A percentile compares a stretch with the other conserved stretches of the same genome.
phyloP scores from a whole-genome alignment of 2,329 filamentous ascomycete genomes.

The Ramularia collo-cygni region DNA sequence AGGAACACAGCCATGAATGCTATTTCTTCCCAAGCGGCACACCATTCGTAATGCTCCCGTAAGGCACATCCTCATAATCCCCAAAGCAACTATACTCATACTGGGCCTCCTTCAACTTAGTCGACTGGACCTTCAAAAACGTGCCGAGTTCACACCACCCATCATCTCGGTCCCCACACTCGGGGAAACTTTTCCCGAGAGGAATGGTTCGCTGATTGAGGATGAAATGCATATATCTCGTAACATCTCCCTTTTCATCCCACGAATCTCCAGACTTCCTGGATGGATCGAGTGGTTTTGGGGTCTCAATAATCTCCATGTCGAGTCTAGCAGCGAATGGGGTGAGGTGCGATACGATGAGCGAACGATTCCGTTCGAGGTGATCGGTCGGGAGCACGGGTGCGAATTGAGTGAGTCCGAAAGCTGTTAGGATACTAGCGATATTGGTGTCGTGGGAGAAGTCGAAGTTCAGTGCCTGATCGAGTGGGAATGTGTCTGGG shows the following conservation, averaged over 20 bases:
- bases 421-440: slow-evolving; percentile 58
- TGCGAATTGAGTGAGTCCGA: slow-evolving; percentile 64
- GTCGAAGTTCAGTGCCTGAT: slow-evolving; percentile 69
- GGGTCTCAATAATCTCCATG: slow-evolving; percentile 65
- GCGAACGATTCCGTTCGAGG: slow-evolving; percentile 50
- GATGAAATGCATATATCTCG: slow-evolving; percentile 66
- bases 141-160: slow-evolving; percentile 70
- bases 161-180: slow-evolving; percentile 60
- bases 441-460: slow-evolving; percentile 64
- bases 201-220: slow-evolving; percentile 63
- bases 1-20: too few species aligned
- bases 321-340: slow-evolving; percentile 68
- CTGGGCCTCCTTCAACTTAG: slow-evolving; percentile 36
- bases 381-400: slow-evolving; percentile 50
- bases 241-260: slow-evolving; percentile 40
- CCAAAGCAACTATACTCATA: slow-evolving; percentile 63
- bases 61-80: slow-evolving; percentile 44
- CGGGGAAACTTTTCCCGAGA: slow-evolving; percentile 57
- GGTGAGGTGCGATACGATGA: slow-evolving; percentile 60
- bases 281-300: slow-evolving; percentile 53
- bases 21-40: too few species aligned
- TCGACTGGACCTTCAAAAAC: slow-evolving; percentile 54
- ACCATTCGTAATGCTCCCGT: slow-evolving; percentile 47
- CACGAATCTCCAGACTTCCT: slow-evolving; percentile 45
- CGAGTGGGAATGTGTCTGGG: slow-evolving; percentile 61